Evolutionary conservation across 2,329 filamentous ascomycete species (phyloP), one percentile per base, ranked within the genome.

Genomic region (Aspergillus fructus): DNA sequence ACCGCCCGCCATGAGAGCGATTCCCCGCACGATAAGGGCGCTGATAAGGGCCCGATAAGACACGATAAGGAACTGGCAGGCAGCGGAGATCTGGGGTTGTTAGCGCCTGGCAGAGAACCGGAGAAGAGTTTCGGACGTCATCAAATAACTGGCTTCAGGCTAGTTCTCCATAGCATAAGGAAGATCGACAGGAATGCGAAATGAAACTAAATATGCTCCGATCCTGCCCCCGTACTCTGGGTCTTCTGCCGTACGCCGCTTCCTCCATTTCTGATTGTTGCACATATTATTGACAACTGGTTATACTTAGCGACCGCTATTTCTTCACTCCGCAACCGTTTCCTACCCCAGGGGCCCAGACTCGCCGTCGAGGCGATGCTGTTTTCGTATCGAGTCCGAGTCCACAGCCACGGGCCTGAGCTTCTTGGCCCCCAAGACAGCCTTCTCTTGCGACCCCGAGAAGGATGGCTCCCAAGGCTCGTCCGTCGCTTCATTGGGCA

Each of bases 401-500:
- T 42, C 49, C 42, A n/a, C 43, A 45, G 42, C 42, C 58, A 48
- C 15, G 34, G 24, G 54, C 43, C 43, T 30, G 11, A 46, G 43
- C 43, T 19, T 17, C 27, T 34, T 27, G 19, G 45, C 23, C 45
- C 42, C 15, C 33, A 47, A 54, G 30, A 46, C 21, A 46, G 42
- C 41, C 19, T 46, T 41, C 49, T 53, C 49, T 13, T 30, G 3
- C 27, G 9, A 30, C 8, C 27, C 27, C 27, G 9, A 30, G 27
- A 30, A 30, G 27, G 27, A 30, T 11, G 27, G 9, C 27, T 30
- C 9, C 9, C 27, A 30, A 30, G 27, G 27, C n/a, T 41, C n/a
- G 9, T 12, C n/a, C 7, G 17, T 17, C 40, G 30, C 34, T 17
- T 56, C 30, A 60, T 60, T 60, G 54, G 58, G 39, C 48, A 49